Base-by-base conservation (phyloP, 1,139 yeast genomes). In the Sugiyamaella castrensis region DNA sequence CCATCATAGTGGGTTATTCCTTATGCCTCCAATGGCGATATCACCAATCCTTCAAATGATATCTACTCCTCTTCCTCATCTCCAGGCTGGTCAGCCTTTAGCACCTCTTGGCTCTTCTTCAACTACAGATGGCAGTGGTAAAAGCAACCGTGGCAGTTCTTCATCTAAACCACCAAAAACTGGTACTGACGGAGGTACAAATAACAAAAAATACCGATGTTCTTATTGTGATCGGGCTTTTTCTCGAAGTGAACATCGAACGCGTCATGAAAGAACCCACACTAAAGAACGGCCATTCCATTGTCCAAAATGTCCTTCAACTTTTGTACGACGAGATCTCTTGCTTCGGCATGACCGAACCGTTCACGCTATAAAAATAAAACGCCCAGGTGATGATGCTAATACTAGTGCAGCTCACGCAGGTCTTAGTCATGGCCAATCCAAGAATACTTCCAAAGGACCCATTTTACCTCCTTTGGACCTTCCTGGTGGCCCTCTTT, bases 201-300 rank as follows among this genome's bases (percentile, higher is more conserved):
- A 43, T 36, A 43, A 51, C 26, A 58, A 64, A 60, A 80, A 84
- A 61, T 86, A 85, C 65, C 78, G 83, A 33, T 87, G 95, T 68
- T 82, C 86, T 24, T 86, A 81, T 63, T 87, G 95, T 61, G 87
- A 89, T 37, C 72, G 89, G 58, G 86, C 89, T 0, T 87, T 87
- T 63, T 82, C 91, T 8, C 71, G 95, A 42, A 80, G 87, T 24
- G 95, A 87, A 62, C 95, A 87, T 65, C 80, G 85, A 61, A 81
- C 84, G 49, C 77, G 95, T 43, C 95, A 87, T 62, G 95, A 87
- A 63, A 70, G 94, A 33, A 83, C 91, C 2, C 95, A 87, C 62
- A 85, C 92, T 19, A 86, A 86, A 60, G 89, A 84, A 58, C 82
- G 87, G 56, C 94, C 94, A 0, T 86, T 84, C 68, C 84, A 82